Conservation (phyloP, 2,329 filamentous ascomycete genomes). For the Curvularia sp. region DNA sequence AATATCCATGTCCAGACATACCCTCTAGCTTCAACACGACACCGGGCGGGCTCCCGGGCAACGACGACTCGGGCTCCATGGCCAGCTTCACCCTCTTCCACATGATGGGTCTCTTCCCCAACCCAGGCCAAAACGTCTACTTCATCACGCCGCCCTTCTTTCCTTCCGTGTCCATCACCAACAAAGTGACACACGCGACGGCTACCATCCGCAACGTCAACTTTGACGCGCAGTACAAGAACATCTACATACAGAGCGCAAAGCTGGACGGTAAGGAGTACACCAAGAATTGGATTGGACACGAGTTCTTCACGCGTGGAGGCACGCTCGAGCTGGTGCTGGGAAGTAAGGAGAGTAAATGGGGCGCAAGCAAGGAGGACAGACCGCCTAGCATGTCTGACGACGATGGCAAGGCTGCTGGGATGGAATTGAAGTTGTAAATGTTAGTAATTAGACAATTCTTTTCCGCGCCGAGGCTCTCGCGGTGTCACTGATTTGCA, state of each 20-base stretch:
- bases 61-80: slow-evolving; percentile 58
- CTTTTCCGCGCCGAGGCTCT: not conserved
- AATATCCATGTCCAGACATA: slow-evolving; percentile 41
- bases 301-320: slow-evolving; percentile 56
- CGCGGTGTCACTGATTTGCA: not conserved
- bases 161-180: slow-evolving; percentile 50
- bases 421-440: not conserved
- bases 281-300: slow-evolving; percentile 55
- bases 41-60: slow-evolving; percentile 53
- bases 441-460: not conserved
- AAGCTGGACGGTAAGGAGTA: slow-evolving; percentile 54
- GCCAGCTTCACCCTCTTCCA: slow-evolving; percentile 55
- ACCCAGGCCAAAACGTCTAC: slow-evolving; percentile 58
- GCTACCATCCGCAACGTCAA: slow-evolving; percentile 53
- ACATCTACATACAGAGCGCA: slow-evolving; percentile 56
- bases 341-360: slow-evolving; percentile 53
- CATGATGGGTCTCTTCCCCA: slow-evolving; percentile 57
- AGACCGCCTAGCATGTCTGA: slow-evolving; percentile 30
- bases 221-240: slow-evolving; percentile 53
- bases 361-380: slow-evolving; percentile 55
- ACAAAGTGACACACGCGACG: slow-evolving; percentile 51
- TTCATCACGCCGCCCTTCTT: slow-evolving; percentile 59
- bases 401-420: not conserved
- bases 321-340: slow-evolving; percentile 54
- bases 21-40: slow-evolving; percentile 55